These are phyloP conservation scores for Rubroboletus pulcherrimus DNA, from an alignment of 768 basidiomycete genomes.

Conservation along the genomic window DNA sequence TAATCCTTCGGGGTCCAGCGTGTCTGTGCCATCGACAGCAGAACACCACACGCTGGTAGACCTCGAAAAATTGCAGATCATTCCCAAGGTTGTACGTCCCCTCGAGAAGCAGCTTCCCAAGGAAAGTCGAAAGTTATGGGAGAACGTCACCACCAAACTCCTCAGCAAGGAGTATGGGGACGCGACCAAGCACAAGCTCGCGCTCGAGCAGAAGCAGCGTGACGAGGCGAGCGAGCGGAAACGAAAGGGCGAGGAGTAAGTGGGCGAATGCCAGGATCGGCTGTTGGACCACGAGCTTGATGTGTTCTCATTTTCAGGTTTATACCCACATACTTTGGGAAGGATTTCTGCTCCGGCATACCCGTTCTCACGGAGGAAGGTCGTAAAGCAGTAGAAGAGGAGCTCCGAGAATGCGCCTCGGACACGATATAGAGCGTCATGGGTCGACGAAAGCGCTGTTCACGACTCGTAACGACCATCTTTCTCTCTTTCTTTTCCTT, in stretches of 20 bases:
- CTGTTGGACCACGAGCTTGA: not conserved
- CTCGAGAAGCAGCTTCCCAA: conserved; percentile 70
- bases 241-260: conserved; percentile 73
- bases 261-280: conserved; percentile 17
- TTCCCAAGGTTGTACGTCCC: conserved; percentile 85
- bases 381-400: conserved; percentile 67
- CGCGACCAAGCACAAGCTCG: conserved; percentile 87
- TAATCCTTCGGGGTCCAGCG: conserved; percentile 45
- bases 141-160: conserved; percentile 69
- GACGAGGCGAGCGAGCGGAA: conserved; percentile 87
- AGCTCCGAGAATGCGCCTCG: conserved; percentile 36
- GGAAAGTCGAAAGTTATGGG: conserved; percentile 90
- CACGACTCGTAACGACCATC: conserved; percentile 10
- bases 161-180: conserved; percentile 83
- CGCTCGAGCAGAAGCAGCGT: conserved; percentile 90
- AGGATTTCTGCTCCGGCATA: conserved; percentile 60
- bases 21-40: conserved; percentile 38
- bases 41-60: conserved; percentile 75
- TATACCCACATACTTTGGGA: conserved; percentile 71
- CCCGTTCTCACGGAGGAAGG: conserved; percentile 70
- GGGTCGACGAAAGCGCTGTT: not conserved
- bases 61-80: conserved; percentile 58
- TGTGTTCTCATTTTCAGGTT: conserved; percentile 43
- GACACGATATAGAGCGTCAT: conserved; percentile 15
- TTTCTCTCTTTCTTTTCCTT: not conserved